Conservation (phyloP, 208 protist species). For the Entamoeba histolytica region DNA sequence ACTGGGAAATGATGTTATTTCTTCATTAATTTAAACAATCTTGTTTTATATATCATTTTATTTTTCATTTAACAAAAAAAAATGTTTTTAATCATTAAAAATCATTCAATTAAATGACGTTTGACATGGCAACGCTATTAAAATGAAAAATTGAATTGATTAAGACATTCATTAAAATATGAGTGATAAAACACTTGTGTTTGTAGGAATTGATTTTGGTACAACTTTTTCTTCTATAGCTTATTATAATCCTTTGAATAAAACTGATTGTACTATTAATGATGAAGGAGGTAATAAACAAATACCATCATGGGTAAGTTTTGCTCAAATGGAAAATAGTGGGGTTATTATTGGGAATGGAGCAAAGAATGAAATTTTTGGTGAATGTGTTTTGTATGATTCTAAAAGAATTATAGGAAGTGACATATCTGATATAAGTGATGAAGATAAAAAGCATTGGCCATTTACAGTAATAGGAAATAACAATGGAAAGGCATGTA, state of each 20-base stretch:
- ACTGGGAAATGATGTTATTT: neutral
- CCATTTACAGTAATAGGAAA: neutral
- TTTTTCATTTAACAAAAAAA: too few relatives aligned
- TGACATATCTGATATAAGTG: neutral
- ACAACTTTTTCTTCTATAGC: neutral
- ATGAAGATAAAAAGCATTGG: neutral
- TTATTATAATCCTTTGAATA: neutral
- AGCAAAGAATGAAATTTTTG: neutral
- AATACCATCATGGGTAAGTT: neutral
- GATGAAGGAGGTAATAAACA: neutral
- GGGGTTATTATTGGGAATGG: neutral
- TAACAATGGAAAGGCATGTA: neutral
- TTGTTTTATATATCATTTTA: too few relatives aligned
- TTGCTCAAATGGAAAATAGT: neutral
- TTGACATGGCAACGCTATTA: too few relatives aligned
- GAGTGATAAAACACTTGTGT: too few relatives aligned
- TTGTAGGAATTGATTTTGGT: neutral
- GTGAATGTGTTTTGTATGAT: neutral
- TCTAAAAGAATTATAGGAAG: neutral
- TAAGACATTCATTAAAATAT: too few relatives aligned
- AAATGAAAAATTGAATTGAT: too few relatives aligned
- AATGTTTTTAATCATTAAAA: too few relatives aligned
- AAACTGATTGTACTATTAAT: neutral
- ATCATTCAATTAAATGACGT: too few relatives aligned
- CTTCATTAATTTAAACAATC: neutral